phyloP scores from a whole-genome alignment of 192 early-diverging fungal genomes.

The Coemansia sp. region DNA sequence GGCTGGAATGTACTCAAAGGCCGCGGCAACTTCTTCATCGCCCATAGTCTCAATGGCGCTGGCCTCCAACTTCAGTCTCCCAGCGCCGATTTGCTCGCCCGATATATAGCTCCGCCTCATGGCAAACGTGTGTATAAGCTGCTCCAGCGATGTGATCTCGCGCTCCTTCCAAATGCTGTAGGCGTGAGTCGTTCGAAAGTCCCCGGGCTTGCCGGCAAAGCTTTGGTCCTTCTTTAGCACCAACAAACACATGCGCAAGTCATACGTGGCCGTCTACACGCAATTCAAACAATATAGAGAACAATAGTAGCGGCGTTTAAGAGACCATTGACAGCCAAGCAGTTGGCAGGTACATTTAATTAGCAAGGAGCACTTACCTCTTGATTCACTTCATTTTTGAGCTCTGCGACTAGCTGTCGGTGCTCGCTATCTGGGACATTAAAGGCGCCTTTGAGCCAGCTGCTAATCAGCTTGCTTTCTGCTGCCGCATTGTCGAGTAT shows the following conservation, averaged over 20 bases:
- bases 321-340: background rate
- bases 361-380: conserved; percentile 17
- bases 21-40: conserved; percentile 30
- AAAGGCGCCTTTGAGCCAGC: conserved; percentile 39
- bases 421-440: conserved; percentile 38
- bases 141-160: conserved; percentile 47
- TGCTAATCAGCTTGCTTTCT: conserved; percentile 10
- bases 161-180: conserved; percentile 53
- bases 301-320: background rate
- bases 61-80: conserved; percentile 35
- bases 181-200: conserved; percentile 36
- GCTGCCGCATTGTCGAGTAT: conserved; percentile 1
- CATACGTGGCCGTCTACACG: conserved; percentile 42
- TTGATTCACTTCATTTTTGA: conserved; percentile 42
- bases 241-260: conserved; percentile 42
- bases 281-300: background rate
- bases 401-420: conserved; percentile 25
- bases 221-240: conserved; percentile 43
- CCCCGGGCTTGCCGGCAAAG: conserved; percentile 46
- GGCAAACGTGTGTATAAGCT: conserved; percentile 44
- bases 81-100: conserved; percentile 37
- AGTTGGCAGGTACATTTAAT: background rate
- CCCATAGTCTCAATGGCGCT: conserved; percentile 30
- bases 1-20: conserved; percentile 51
- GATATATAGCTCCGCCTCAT: conserved; percentile 46